Base-by-base conservation (phyloP, 202 grass and related monocot species). In the Musa balbisiana region DNA sequence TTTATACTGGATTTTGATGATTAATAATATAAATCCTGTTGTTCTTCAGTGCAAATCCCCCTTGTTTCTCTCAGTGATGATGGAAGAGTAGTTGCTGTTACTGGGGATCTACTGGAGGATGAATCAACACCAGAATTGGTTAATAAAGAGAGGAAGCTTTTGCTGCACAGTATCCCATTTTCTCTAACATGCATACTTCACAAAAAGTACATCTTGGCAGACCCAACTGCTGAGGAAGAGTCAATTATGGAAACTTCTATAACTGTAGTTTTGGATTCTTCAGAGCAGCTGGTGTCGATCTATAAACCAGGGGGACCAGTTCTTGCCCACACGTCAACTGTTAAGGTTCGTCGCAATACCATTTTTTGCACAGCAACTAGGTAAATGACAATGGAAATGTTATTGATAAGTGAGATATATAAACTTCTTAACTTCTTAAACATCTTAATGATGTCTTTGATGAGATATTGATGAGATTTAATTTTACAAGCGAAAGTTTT, bases 31-130 rank as follows among this genome's bases (percentile, higher is more conserved):
- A 62, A 72, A 73, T 53, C 11, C 49, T 76, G 78, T 72, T 22
- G 63, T 43, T 83, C 72, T 64, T 23, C 90, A 98, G 94, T 93
- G 85, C 78, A 98, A 82, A 92, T 90, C 79, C 94, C 94, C 80
- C 79, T 98, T 79, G 94, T 94, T 79, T 98, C 94, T 83, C 86
- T 98, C 53, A 88, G 84, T 73, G 94, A 93, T 50, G 91, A 98
- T 81, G 94, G 94, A 53, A 87, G 83, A 86, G 87, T 98, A 73
- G 82, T 94, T 82, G 83, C 94, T 60, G 85, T 94, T 14, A 53
- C 81, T 72, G 80, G 74, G 72, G 84, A 86, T 59, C 90, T 26
- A 51, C 49, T 80, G 23, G 88, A 93, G 83, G 79, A 72, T 27
- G 82, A 92, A 62, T 84, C 72, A 23, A 92, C 87, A 84, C 72